Base-by-base conservation (phyloP, 2,329 filamentous ascomycete genomes). In the Penicillium sp. region DNA sequence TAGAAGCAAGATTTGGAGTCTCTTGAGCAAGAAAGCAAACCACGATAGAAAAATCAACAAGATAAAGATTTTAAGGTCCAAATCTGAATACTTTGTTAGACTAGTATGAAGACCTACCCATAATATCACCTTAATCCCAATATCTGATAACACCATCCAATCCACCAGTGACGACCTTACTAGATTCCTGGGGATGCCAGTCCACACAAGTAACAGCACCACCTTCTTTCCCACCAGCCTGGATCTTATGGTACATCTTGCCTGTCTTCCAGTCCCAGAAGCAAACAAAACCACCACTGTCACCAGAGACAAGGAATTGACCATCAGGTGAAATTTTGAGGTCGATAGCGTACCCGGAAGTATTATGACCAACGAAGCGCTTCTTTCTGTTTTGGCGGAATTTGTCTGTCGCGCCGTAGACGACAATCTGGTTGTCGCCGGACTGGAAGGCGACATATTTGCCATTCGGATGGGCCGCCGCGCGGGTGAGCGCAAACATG, bases 191-290 rank as follows among this genome's bases (percentile, higher is more conserved):
- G n/a, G 93, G 91, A 74, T 97, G 92, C 93, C 94, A 99, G 71
- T 89, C 89, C 54, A 94, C 84, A 62, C 88, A 90, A n/a, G 91
- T 90, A 51, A 97, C 81, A 5, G 92, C 85, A 49, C 88, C 84
- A 51, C 91, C 91, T 55, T 90, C 86, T 23, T 78, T 78, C 5
- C 76, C 76, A 35, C 75, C 75, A 2, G 91, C 92, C 75, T 89
- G 84, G 61, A 99, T 85, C 81, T 97, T 97, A 76, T 96, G 91
- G 76, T 91, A 96, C 91, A 99, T 93, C 78, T 97, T 97, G 74
- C 93, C 96, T 36, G 91, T 97, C 83, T 99, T 99, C 90, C 92
- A 99, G 75, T 97, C 94, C 91, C 92, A 99, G 77, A 97, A 97
- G 75, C 90, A 96, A 44, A 96, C 85, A 67, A 84, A 97, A 34